phyloP scores from a whole-genome alignment of 768 basidiomycete species.

The Kwoniella sp. region DNA sequence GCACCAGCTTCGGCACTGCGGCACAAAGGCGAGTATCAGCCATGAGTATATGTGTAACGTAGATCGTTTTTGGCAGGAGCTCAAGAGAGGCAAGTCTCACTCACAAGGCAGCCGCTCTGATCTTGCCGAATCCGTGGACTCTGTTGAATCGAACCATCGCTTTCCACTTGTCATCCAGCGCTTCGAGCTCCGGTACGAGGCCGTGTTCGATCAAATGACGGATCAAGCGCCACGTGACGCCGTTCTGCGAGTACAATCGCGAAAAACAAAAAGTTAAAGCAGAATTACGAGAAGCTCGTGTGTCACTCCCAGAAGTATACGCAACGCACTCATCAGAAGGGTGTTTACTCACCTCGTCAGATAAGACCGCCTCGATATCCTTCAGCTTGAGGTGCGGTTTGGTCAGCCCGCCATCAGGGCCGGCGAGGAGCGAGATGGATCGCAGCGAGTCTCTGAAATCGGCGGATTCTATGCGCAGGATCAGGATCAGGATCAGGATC shows the following conservation, averaged over 20 bases:
- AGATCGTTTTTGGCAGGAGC: too few relatives aligned
- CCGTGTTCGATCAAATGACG: conserved; percentile 37
- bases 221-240: conserved; percentile 48
- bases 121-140: conserved; percentile 45
- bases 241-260: conserved; percentile 33
- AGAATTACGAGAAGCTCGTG: conserved; percentile 1
- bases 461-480: conserved; percentile 5
- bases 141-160: conserved; percentile 41
- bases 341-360: conserved; percentile 39
- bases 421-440: conserved; percentile 35
- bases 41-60: neutral
- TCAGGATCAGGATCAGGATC: too few relatives aligned
- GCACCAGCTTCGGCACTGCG: conserved; percentile 40
- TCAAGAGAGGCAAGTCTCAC: conserved; percentile 6
- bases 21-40: neutral
- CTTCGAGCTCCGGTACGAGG: conserved; percentile 36
- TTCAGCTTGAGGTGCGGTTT: conserved; percentile 31
- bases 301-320: neutral
- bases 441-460: conserved; percentile 25
- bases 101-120: conserved; percentile 37
- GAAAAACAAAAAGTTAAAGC: neutral
- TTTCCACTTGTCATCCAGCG: conserved; percentile 26
- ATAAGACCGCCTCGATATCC: conserved; percentile 45
- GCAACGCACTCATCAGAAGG: too few relatives aligned
- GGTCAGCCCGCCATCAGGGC: conserved; percentile 21